Conservation (phyloP, 257 asterid genomes). For the Solanum virginianum region DNA sequence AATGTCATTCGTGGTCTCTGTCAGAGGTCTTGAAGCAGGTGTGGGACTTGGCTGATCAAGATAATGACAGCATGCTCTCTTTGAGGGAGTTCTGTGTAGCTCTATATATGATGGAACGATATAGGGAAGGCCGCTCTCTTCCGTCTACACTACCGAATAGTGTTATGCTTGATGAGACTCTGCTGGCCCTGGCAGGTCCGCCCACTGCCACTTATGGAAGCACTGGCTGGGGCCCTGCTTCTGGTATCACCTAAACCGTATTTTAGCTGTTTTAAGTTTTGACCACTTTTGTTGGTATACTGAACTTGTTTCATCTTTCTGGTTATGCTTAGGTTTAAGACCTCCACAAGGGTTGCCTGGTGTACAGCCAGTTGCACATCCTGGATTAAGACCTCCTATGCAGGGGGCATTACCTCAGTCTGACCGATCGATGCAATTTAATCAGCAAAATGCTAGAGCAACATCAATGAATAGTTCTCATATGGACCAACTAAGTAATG, state of each 20-base stretch:
- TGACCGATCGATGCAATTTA: conserved; percentile 51
- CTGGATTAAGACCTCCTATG: conserved; percentile 66
- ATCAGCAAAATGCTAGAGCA: conserved; percentile 40
- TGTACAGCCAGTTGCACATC: conserved; percentile 34
- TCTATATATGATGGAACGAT: conserved; percentile 85
- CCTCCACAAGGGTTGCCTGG: conserved; percentile 57
- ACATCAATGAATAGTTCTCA: conserved; percentile 32
- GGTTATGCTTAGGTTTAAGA: conserved; percentile 42
- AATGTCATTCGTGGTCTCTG: conserved; percentile 14
- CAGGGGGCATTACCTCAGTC: conserved; percentile 41
- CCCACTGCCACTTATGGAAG: conserved; percentile 52
- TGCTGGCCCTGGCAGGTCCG: conserved; percentile 75
- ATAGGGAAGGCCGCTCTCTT: conserved; percentile 72
- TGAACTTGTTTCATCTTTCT: neutral
- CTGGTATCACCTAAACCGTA: conserved; percentile 34
- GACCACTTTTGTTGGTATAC: neutral
- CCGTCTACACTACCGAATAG: conserved; percentile 73
- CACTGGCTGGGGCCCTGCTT: conserved; percentile 46
- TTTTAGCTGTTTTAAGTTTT: conserved; percentile 1
- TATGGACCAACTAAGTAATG: conserved; percentile 41
- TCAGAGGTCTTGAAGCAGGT: conserved; percentile 95
- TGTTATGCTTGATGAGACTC: conserved; percentile 76
- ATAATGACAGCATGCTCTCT: conserved; percentile 90
- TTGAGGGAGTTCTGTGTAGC: conserved; percentile 91
- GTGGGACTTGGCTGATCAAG: conserved; percentile 98